Percentiles rank a stretch among this genome's conserved stretches.
Evolutionary conservation across 345 rosid genomes (phyloP).

Genomic region (Orychophragmus violaceus): DNA sequence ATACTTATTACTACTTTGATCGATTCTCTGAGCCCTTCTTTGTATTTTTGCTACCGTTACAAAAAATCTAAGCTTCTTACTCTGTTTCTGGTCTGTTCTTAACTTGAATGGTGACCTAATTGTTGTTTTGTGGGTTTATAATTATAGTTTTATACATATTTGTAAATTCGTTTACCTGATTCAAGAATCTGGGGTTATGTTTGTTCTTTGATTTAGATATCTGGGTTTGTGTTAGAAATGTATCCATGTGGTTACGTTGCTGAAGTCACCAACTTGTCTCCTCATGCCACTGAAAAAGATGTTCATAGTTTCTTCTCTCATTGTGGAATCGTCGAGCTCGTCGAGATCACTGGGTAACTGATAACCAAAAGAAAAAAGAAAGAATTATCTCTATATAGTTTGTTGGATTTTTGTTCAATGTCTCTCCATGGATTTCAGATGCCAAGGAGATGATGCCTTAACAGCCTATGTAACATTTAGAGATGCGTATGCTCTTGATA

Average conservation of each 20-base stretch:
- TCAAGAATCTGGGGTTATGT: conserved; percentile 2
- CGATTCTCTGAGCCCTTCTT: background rate
- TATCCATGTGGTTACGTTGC: conserved; percentile 68
- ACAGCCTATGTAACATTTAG: conserved; percentile 77
- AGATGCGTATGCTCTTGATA: conserved; percentile 68
- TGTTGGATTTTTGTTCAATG: background rate
- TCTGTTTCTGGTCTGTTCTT: conserved; percentile 5
- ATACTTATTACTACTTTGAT: background rate
- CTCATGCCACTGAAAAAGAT: conserved; percentile 63
- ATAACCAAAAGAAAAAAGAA: no score
- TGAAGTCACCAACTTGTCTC: conserved; percentile 70
- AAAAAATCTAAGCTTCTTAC: background rate
- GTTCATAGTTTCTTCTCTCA: conserved; percentile 60
- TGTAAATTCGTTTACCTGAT: background rate
- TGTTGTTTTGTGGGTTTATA: background rate
- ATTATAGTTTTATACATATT: background rate
- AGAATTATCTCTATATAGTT: background rate
- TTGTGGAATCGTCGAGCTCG: conserved; percentile 61
- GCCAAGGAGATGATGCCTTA: conserved; percentile 48
- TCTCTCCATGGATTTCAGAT: conserved; percentile 37
- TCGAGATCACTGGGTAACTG: conserved; percentile 56
- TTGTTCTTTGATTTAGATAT: conserved; percentile 5
- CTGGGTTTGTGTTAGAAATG: conserved; percentile 30
- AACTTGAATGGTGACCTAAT: no score
- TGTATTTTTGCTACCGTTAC: background rate